Conservation (phyloP, 2,329 filamentous ascomycete species). For the Ilyonectria mors-panacis region DNA sequence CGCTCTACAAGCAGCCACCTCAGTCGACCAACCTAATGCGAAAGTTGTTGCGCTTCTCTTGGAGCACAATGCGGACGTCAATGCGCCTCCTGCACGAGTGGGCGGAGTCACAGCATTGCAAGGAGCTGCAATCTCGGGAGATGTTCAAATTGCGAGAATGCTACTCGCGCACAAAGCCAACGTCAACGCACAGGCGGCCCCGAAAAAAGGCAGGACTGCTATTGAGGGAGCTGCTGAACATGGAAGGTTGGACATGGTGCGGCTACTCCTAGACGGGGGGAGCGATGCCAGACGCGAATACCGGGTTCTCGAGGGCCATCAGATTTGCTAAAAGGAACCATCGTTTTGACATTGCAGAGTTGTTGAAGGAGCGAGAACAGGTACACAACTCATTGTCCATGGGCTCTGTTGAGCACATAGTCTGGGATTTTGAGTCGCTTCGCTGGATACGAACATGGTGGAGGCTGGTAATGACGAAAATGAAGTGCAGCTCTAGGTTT, state of each 20-base stretch:
- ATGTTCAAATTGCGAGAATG: constrained; percentile 14
- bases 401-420: neutral
- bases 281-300: constrained; percentile 1
- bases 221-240: constrained; percentile 30
- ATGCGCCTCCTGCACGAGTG: neutral
- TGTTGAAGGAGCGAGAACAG: neutral
- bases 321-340: constrained; percentile 4
- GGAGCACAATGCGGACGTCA: constrained; percentile 10
- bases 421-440: no score
- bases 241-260: constrained; percentile 28
- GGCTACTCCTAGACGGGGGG: constrained; percentile 16
- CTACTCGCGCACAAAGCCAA: neutral
- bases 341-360: constrained; percentile 8
- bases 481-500: neutral
- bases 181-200: constrained; percentile 7
- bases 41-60: constrained; percentile 10
- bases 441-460: neutral
- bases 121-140: constrained; percentile 20
- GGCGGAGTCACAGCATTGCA: constrained; percentile 24
- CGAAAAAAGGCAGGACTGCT: constrained; percentile 13
- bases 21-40: neutral
- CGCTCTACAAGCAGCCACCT: constrained; percentile 15
- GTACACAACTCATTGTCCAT: neutral
- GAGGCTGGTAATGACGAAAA: neutral
- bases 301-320: constrained; percentile 15